Evolutionary conservation across 495 filamentous ascomycete genomes (phyloP).

Genomic region (Hypoxylon trugodes): DNA sequence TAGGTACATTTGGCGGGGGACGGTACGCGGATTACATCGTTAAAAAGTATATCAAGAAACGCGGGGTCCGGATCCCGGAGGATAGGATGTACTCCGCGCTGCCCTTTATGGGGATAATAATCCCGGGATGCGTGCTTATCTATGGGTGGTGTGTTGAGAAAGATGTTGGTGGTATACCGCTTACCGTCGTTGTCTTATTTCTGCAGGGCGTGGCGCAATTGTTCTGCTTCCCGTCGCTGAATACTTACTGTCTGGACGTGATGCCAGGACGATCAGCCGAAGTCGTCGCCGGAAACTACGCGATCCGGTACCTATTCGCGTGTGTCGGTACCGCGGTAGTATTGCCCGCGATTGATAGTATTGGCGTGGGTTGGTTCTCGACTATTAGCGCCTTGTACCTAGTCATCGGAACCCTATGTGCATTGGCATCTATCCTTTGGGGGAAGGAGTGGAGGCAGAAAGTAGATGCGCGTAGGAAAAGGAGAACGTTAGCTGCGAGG

Average conservation of each 20-base stretch:
- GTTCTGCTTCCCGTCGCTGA: constrained; percentile 75
- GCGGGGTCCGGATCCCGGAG: constrained; percentile 70
- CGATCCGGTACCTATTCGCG: constrained; percentile 73
- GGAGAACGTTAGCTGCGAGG: constrained; percentile 40
- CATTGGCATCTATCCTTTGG: constrained; percentile 59
- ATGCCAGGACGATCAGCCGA: constrained; percentile 72
- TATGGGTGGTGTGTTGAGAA: constrained; percentile 80
- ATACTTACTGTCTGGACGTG: constrained; percentile 80
- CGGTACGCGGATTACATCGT: constrained; percentile 74
- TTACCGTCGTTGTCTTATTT: constrained; percentile 76
- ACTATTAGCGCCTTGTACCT: constrained; percentile 67
- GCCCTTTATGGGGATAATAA: constrained; percentile 65
- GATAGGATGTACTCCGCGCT: constrained; percentile 72
- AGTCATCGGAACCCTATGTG: constrained; percentile 53
- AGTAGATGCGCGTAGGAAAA: constrained; percentile 54
- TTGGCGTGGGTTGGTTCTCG: constrained; percentile 74
- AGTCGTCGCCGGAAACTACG: constrained; percentile 78
- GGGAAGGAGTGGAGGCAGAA: constrained; percentile 64
- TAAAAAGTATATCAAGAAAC: constrained; percentile 67
- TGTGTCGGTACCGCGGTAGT: constrained; percentile 71
- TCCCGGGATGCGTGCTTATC: constrained; percentile 71
- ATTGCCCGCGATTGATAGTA: constrained; percentile 69
- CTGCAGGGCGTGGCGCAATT: constrained; percentile 75
- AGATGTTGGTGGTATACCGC: constrained; percentile 68
- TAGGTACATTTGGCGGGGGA: constrained; percentile 75